Evolutionary conservation across 2,329 filamentous ascomycete genomes (phyloP).

Genomic region (Phaeoacremonium minimum): DNA sequence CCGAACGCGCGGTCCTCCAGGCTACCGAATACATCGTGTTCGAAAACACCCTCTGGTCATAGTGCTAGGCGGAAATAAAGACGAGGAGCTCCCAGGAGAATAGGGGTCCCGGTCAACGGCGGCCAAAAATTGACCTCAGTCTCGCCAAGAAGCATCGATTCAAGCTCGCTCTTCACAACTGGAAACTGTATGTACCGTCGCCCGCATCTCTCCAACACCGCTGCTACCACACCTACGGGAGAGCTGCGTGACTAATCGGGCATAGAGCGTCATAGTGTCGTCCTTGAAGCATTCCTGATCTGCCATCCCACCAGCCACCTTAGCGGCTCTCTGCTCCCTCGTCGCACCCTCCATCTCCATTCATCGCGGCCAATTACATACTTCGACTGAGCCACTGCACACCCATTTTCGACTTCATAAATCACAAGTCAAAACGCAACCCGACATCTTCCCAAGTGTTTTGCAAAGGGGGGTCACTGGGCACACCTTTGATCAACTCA

Average conservation of each 20-base stretch:
- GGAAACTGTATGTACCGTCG: too few species aligned
- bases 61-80: too few species aligned
- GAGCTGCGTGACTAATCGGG: neutral
- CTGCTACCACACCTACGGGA: too few species aligned
- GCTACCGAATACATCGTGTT: neutral
- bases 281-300: neutral
- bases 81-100: too few species aligned
- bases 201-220: too few species aligned
- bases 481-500: constrained; percentile 11
- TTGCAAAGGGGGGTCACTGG: constrained; percentile 17
- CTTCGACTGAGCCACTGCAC: constrained; percentile 8
- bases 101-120: neutral
- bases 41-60: neutral
- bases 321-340: constrained; percentile 12
- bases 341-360: constrained; percentile 10
- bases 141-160: too few species aligned
- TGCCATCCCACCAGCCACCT: constrained; percentile 8
- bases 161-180: too few species aligned
- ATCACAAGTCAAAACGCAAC: constrained; percentile 17
- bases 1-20: neutral
- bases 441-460: constrained; percentile 13
- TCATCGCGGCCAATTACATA: constrained; percentile 13
- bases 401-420: constrained; percentile 7
- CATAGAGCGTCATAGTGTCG: neutral
- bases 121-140: too few species aligned